Evolutionary conservation across 805 yeast species (phyloP), one percentile per base, ranked within the genome.

Genomic region (Komagataella phaffii): DNA sequence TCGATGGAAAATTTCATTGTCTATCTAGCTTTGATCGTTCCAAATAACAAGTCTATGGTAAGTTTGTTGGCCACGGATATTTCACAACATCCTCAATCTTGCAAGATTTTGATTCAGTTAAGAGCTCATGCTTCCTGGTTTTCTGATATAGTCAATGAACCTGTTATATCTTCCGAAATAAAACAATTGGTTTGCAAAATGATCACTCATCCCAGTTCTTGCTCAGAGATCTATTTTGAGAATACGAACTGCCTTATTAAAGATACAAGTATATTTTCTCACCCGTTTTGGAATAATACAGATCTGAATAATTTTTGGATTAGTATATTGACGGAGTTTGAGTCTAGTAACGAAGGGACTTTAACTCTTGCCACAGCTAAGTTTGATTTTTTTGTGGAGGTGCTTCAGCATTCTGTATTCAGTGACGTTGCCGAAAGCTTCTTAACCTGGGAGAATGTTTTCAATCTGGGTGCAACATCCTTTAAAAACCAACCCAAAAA

Each of bases 211-310:
- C 40, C 40, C 40, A 10, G 40, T 5, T 30, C 40, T 30, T 30
- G 40, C 40, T 10, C 14, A 14, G 40, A 30, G 1, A 14, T 30
- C 14, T 30, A 30, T 30, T 30, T 30, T 10, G 40, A 30, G 10
- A 30, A 14, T 8, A 30, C 14, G 0, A 14, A 30, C n/a, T 30
- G 40, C 14, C 40, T 30, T 30, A 30, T 10, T 10, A 4, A 8
- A 10, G 40, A 30, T 30, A 3, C 6, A 14, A 30, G 10, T 30
- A 10, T 30, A 30, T 30, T 30, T 30, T 4, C 6, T 8, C 40
- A 30, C 14, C 4, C 40, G 10, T 64, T 60, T 49, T 64, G 67
- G 64, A 57, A 54, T 43, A 53, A 57, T 24, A 52, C 64, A 46
- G 52, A 58, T 12, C 49, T 66, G 2, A 44, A 52, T 1, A 52